Evolutionary conservation across 805 yeast species (phyloP), one percentile per base, ranked within the genome.

Genomic region (Sugiyamaella valdiviana): DNA sequence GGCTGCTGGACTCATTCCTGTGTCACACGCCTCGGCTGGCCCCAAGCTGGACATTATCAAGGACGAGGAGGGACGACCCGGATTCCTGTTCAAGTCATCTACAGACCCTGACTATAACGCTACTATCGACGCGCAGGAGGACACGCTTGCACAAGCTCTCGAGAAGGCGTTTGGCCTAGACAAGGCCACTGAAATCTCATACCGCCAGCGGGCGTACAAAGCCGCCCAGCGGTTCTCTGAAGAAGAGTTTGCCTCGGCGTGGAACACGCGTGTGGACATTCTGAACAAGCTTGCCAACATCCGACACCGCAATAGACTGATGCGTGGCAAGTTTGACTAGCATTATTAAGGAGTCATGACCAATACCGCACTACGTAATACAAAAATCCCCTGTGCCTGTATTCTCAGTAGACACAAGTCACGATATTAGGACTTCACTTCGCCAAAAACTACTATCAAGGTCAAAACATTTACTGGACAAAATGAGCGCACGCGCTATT

Each of bases 21-120:
- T 93, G 2, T 93, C 81, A 2, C 98, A 95, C 66, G 95, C 95
- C 3, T 84, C 95, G 46, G 99, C 96, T 0, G 99, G 99, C 1
- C 99, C 99, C 7, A 73, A 78, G 38, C 69, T 82, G 48, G 99
- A 93, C 65, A 93, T 93, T 51, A 93, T 86, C 10, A 77, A 79
- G 12, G 66, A 61, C 19, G 65, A 62, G n/a, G 66, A 68, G 62
- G 62, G 67, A 20, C 71, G 74, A 12, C 77, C 87, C 0, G 98
- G 98, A 0, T 83, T 85, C 59, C 84, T 89, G 64, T 93, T 91
- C 70, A 79, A 75, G 52, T 79, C 83, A 54, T 65, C 66, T 10
- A 63, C 64, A 5, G 97, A 90, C 61, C 95, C 95, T 1, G 96
- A 86, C 63, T 82, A 24, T 51, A 57, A 12, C 5, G 46, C 19